Conservation (phyloP, 2,329 filamentous ascomycete species). For the Arthrobotrys megalospora region DNA sequence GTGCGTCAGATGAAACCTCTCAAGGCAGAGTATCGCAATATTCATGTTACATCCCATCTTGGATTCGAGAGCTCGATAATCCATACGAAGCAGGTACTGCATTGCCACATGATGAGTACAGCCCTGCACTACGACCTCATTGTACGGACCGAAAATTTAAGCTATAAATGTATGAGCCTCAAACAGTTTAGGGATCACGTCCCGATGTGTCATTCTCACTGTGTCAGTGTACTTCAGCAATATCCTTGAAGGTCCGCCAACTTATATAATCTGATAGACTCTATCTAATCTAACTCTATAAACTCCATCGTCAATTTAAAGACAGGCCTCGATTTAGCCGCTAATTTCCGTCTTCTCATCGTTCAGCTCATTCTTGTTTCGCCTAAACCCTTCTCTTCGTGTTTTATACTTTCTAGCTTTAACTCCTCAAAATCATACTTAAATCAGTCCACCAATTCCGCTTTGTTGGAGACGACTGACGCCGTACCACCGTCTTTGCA, state of each 20-base stretch:
- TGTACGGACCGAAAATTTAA: constrained; percentile 4
- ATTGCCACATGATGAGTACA: constrained; percentile 20
- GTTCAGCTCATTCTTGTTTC: constrained; percentile 5
- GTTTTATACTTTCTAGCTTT: constrained; percentile 7
- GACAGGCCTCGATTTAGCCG: constrained; percentile 20
- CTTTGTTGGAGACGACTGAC: constrained; percentile 15
- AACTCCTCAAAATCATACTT: constrained; percentile 18
- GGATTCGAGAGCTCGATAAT: not conserved
- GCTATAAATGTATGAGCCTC: constrained; percentile 32
- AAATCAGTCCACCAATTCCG: constrained; percentile 23
- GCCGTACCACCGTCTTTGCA: constrained; percentile 20
- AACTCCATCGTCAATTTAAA: constrained; percentile 6
- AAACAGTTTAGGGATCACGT: constrained; percentile 22
- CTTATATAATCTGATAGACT: not conserved
- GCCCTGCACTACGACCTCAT: constrained; percentile 16
- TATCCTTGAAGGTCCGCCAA: not conserved
- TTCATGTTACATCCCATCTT: not conserved
- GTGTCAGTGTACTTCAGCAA: constrained; percentile 6
- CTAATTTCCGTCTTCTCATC: constrained; percentile 6
- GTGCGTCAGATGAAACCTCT: constrained; percentile 30
- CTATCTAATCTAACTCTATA: constrained; percentile 21
- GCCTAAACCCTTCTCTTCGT: constrained; percentile 11
- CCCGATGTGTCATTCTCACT: constrained; percentile 19
- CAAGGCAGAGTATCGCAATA: not conserved
- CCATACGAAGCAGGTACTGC: constrained; percentile 9